A percentile compares a stretch with the other conserved stretches of the same genome.
Evolutionary conservation across 352 stramenopile species (phyloP).

Genomic region (Hyaloperonospora arabidopsidis): DNA sequence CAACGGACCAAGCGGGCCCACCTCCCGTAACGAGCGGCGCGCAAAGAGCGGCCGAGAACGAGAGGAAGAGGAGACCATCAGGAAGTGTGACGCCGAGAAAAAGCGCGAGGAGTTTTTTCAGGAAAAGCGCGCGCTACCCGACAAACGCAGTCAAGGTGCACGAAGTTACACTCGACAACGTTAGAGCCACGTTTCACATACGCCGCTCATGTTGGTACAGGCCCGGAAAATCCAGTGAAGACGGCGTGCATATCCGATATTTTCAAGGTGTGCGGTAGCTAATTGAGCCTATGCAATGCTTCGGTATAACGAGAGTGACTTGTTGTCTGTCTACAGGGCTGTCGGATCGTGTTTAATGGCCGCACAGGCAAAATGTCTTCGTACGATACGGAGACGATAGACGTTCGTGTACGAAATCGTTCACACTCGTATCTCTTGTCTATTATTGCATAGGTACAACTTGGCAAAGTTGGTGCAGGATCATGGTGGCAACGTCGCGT

Average conservation of each 20-base stretch:
- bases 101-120: slow-evolving; percentile 44
- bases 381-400: slow-evolving; percentile 25
- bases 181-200: slow-evolving; percentile 7
- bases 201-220: slow-evolving; percentile 5
- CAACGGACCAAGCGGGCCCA: slow-evolving; percentile 67
- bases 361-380: slow-evolving; percentile 75
- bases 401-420: neutral
- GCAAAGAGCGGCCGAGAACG: slow-evolving; percentile 29
- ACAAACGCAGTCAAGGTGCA: slow-evolving; percentile 5
- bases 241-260: slow-evolving; percentile 23
- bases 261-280: slow-evolving; percentile 36
- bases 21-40: slow-evolving; percentile 43
- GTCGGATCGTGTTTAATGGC: slow-evolving; percentile 73
- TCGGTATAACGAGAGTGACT: neutral
- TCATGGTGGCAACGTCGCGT: slow-evolving; percentile 67
- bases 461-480: slow-evolving; percentile 73
- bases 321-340: slow-evolving; percentile 37
- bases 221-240: slow-evolving; percentile 11
- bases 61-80: slow-evolving; percentile 22
- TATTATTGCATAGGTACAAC: slow-evolving; percentile 51
- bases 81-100: slow-evolving; percentile 18
- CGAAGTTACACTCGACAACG: neutral
- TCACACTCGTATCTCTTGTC: slow-evolving; percentile 1
- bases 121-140: slow-evolving; percentile 9
- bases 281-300: neutral